phyloP scores from a whole-genome alignment of 805 yeast genomes.

The Wickerhamia fluorescens region DNA sequence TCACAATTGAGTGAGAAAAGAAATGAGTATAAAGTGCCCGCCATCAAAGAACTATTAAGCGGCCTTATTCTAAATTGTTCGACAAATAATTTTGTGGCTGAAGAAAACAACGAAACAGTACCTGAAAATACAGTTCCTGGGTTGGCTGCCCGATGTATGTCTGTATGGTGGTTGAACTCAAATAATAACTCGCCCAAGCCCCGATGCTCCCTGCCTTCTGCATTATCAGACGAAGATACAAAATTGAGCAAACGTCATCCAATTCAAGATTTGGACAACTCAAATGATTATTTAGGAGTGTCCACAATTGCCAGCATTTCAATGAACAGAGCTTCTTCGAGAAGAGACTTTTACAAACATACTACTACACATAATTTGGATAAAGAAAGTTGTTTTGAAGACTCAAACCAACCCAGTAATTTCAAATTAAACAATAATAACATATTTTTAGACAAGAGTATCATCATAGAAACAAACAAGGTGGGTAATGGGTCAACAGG shows the following conservation, averaged over 20 bases:
- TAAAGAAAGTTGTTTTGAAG: slow-evolving; percentile 2
- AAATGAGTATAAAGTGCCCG: slow-evolving; percentile 52
- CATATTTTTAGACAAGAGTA: slow-evolving; percentile 17
- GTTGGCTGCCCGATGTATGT: slow-evolving; percentile 29
- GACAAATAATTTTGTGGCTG: slow-evolving; percentile 1
- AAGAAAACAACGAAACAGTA: too few relatives aligned
- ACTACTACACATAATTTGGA: slow-evolving; percentile 27
- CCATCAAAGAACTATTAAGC: slow-evolving; percentile 43
- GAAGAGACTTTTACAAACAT: slow-evolving; percentile 29
- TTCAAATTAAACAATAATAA: slow-evolving; percentile 21
- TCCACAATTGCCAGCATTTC: slow-evolving; percentile 21
- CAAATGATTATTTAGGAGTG: not conserved
- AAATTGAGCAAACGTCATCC: too few relatives aligned
- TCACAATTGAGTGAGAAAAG: slow-evolving; percentile 47
- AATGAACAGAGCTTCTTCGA: slow-evolving; percentile 27
- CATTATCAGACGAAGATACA: too few relatives aligned
- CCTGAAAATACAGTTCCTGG: too few relatives aligned
- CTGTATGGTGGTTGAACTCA: slow-evolving; percentile 23
- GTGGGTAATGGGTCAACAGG: too few relatives aligned
- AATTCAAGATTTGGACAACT: too few relatives aligned
- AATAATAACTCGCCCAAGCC: not conserved
- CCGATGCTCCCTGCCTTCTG: too few relatives aligned
- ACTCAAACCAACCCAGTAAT: not conserved
- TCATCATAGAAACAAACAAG: too few relatives aligned
- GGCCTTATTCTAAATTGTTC: slow-evolving; percentile 38